Evolutionary conservation across 495 filamentous ascomycete species (phyloP), one percentile per base, ranked within the genome.

Genomic region (Aspergillus leporis): DNA sequence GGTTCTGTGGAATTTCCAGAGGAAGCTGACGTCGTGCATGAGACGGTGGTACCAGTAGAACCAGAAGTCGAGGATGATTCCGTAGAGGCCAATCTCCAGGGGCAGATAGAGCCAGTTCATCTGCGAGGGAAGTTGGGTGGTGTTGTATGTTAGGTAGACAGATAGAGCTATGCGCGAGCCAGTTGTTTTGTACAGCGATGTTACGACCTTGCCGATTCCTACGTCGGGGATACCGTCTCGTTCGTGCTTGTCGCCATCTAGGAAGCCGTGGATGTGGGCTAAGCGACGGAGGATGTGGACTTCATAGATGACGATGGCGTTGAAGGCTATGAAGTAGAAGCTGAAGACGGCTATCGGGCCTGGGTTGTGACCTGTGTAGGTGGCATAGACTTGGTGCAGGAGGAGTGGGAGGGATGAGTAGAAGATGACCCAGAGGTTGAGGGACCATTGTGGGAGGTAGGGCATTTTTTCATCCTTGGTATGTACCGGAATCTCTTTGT

Each of bases 31-130:
- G 54, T 78, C 75, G 51, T 78, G 75, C 75, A 76, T 76, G 7
- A 72, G 53, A 4, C 73, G 73, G 55, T 78, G 75, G 23, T 75
- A 78, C 70, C 72, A 74, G 59, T 78, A 78, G 65, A 74, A 78
- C 74, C 74, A 78, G 55, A 78, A 78, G 61, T 78, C 74, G 54
- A 78, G 75, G 22, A 78, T 61, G 19, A 76, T 70, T 4, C 70
- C 73, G 47, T 78, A 78, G 0, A 78, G 61, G 3, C 75, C 75
- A 22, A 74, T 73, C 47, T 76, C 63, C 7, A 78, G 64, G 1
- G 70, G 69, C 4, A 78, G 71, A 69, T 69, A 74, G 22, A 21
- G 48, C 71, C 71, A 78, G 48, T 60, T 67, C 47, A 66, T 49
- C 3, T 49, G n/a, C 13, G 49, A 23, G 16, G 67, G 67, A 3